Evolutionary conservation across 768 basidiomycete genomes (phyloP), one percentile per base, ranked within the genome.

Genomic region (Neoboletus brunneissimus): DNA sequence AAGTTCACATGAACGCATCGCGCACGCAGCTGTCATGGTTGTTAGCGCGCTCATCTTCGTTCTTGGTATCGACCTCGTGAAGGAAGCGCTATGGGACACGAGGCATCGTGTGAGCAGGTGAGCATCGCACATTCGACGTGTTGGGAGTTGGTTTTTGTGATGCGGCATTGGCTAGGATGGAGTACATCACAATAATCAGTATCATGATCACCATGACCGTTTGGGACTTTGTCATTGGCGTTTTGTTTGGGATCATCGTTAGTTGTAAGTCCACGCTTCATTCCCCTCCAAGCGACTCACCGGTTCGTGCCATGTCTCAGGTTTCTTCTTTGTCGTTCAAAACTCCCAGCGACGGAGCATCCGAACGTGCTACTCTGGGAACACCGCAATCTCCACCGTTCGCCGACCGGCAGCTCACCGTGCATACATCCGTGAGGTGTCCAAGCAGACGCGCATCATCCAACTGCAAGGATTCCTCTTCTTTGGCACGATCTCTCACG

Each of bases 11-110:
- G 13, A 31, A 52, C 10, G 31, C 48, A 13, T 54, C 15, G 12
- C 40, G 9, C 29, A 38, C 9, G 8, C 58, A 95, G 93, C 94
- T 54, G 87, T 98, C 31, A 87, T 92, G 83, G 87, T 96, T 5
- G 94, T 98, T 15, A 87, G 88, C 1, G 87, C 93, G 2, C 77
- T 99, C 53, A 98, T 98, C 59, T 95, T 94, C 62, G 94, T 97
- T 10, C 80, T 98, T 34, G 97, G 95, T 0, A 82, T 98, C 49
- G 96, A 98, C 62, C 84, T 99, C 38, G 84, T 93, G 40, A 96
- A 95, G 65, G 96, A 98, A 72, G 95, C 97, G 0, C 69, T 98
- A 10, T 98, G 95, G 95, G 96, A 99, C 73, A 95, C 95, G 11
- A 77, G 92, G 45, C 82, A 91, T 72, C 85, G 94, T 16, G 92